Percentiles rank a stretch among this genome's conserved stretches.
Conservation (phyloP, 176 grass and related monocot genomes). For the Melocanna baccifera region DNA sequence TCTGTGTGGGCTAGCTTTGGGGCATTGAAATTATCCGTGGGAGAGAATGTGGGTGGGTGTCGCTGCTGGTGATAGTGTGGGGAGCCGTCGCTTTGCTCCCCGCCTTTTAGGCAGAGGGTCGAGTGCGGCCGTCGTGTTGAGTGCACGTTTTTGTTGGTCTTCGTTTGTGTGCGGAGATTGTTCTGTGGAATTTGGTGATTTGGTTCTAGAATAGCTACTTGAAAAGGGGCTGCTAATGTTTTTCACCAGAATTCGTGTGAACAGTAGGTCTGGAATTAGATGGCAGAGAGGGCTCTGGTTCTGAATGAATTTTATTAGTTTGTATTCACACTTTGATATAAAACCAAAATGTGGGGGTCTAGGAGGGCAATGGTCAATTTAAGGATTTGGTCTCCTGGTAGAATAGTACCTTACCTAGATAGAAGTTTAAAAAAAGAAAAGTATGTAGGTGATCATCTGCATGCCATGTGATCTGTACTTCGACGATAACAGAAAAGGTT, state of each 20-base stretch:
- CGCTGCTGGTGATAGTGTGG: slow-evolving; percentile 37
- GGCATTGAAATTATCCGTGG: background rate
- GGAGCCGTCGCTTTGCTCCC: slow-evolving; percentile 39
- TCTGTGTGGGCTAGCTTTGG: background rate
- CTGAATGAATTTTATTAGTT: background rate
- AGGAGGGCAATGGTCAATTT: background rate
- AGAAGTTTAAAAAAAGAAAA: background rate
- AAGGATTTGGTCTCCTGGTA: background rate
- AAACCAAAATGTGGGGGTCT: background rate
- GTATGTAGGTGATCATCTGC: background rate
- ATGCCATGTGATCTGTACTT: background rate
- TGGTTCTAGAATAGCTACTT: slow-evolving; percentile 9
- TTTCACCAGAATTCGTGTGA: background rate
- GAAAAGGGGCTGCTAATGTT: background rate
- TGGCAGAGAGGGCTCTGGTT: background rate
- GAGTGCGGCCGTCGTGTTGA: background rate
- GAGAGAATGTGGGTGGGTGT: slow-evolving; percentile 21
- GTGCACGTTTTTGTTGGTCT: background rate
- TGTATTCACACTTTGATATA: background rate
- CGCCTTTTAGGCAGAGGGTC: slow-evolving; percentile 30
- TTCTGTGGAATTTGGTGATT: slow-evolving; percentile 27
- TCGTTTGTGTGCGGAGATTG: background rate
- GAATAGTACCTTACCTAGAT: background rate
- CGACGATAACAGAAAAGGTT: background rate
- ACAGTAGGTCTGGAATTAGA: background rate